Conservation (phyloP, 345 rosid genomes). For the Aurinia saxatilis region DNA sequence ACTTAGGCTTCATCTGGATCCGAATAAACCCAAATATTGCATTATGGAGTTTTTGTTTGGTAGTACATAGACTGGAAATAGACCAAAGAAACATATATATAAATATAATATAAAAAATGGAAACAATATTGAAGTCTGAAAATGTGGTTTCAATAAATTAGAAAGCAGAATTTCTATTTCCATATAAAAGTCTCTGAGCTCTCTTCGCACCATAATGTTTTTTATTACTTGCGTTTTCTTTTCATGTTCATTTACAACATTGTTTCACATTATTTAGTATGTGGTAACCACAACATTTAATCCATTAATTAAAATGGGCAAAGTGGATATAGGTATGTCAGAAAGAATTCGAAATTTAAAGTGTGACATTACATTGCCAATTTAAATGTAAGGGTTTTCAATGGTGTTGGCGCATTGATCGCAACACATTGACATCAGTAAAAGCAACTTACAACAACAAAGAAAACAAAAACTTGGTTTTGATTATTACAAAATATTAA, state of each 20-base stretch:
- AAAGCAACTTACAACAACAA: too few relatives aligned
- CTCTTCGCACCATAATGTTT: constrained; percentile 1
- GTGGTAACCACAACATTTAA: not conserved
- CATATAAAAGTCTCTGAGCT: not conserved
- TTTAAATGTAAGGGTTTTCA: constrained; percentile 1
- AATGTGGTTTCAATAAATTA: not conserved
- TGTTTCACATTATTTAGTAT: constrained; percentile 5
- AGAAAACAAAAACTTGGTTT: too few relatives aligned
- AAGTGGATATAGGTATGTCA: constrained; percentile 21
- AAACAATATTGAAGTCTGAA: not conserved
- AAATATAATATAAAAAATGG: not conserved
- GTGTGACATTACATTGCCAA: constrained; percentile 8
- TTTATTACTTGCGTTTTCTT: not conserved
- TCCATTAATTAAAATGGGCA: not conserved
- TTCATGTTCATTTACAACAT: constrained; percentile 3
- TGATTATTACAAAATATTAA: too few relatives aligned
- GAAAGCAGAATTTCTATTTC: not conserved
- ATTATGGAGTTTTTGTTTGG: constrained; percentile 7
- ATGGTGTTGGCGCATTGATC: not conserved
- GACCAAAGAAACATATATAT: not conserved
- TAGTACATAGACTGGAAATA: not conserved
- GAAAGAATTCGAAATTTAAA: not conserved
- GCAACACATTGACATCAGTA: not conserved
- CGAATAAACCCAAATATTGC: constrained; percentile 1
- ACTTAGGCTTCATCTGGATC: not conserved